Evolutionary conservation across 768 basidiomycete genomes (phyloP).

Genomic region (Lyophyllum atratum): DNA sequence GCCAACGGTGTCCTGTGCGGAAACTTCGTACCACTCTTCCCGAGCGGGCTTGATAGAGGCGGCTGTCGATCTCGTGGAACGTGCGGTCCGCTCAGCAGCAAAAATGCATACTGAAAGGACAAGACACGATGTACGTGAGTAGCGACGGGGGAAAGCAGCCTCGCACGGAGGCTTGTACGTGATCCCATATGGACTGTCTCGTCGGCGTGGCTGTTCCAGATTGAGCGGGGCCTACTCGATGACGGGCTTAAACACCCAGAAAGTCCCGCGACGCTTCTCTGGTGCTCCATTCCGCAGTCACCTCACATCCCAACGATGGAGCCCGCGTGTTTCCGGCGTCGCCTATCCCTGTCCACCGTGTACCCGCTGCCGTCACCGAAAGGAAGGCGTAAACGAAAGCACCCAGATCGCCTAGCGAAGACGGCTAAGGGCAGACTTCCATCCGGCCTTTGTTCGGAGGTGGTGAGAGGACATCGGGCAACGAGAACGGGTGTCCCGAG

Average conservation of each 20-base stretch:
- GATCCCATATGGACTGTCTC: slow-evolving; percentile 10
- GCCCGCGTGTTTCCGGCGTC: slow-evolving; percentile 50
- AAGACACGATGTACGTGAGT: slow-evolving; percentile 23
- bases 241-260: slow-evolving; percentile 19
- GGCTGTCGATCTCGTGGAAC: slow-evolving; percentile 7
- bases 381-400: slow-evolving; percentile 15
- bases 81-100: neutral
- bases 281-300: slow-evolving; percentile 27
- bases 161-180: slow-evolving; percentile 12
- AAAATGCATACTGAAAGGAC: slow-evolving; percentile 9
- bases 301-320: slow-evolving; percentile 21
- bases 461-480: slow-evolving; percentile 9
- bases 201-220: slow-evolving; percentile 5
- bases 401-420: slow-evolving; percentile 24
- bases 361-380: slow-evolving; percentile 17
- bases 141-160: slow-evolving; percentile 27
- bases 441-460: slow-evolving; percentile 29
- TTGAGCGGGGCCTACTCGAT: slow-evolving; percentile 47
- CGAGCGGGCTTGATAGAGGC: neutral
- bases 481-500: slow-evolving; percentile 50
- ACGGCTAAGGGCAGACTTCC: slow-evolving; percentile 11
- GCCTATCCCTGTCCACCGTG: slow-evolving; percentile 39
- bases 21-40: slow-evolving; percentile 26
- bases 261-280: slow-evolving; percentile 56
- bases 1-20: slow-evolving; percentile 41